phyloP scores from a whole-genome alignment of 1,284 basidiomycete genomes.

The Rhodotorula mucilaginosa region DNA sequence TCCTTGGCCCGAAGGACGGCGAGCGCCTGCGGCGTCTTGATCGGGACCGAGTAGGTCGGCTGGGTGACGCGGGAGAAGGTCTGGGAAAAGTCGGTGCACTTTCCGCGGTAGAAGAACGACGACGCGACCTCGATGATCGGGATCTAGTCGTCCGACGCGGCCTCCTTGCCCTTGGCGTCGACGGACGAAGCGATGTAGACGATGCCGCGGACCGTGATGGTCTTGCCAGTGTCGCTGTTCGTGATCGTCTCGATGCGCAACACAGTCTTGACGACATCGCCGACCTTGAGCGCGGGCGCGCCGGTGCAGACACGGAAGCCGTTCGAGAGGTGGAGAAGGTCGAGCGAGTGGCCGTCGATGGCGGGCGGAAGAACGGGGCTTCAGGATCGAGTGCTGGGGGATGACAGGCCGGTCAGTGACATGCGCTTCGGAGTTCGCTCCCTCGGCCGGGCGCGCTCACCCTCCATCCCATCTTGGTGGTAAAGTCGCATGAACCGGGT shows the following conservation, averaged over 20 bases:
- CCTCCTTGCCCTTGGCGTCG: slow-evolving; percentile 54
- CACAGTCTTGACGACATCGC: slow-evolving; percentile 85
- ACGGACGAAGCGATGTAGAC: slow-evolving; percentile 61
- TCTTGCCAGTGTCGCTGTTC: slow-evolving; percentile 87
- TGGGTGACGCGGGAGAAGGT: slow-evolving; percentile 92
- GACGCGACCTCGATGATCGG: slow-evolving; percentile 91
- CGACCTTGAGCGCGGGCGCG: slow-evolving; percentile 71
- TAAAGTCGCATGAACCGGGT: slow-evolving; percentile 67
- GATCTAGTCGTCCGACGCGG: slow-evolving; percentile 52
- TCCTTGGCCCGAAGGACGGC: slow-evolving; percentile 93
- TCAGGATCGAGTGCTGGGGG: slow-evolving; percentile 78
- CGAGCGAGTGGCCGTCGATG: slow-evolving; percentile 88
- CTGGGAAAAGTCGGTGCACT: slow-evolving; percentile 87
- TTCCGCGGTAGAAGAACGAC: slow-evolving; percentile 93
- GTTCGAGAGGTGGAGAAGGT: slow-evolving; percentile 94
- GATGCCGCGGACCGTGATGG: slow-evolving; percentile 74
- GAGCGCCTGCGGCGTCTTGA: slow-evolving; percentile 74
- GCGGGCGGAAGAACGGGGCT: slow-evolving; percentile 85
- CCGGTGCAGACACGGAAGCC: slow-evolving; percentile 86
- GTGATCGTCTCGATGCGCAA: slow-evolving; percentile 84
- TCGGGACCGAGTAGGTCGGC: slow-evolving; percentile 76
- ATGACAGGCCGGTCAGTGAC: not conserved
- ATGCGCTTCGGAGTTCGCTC: too few species aligned
- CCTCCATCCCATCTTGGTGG: slow-evolving; percentile 97
- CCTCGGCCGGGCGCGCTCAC: slow-evolving; percentile 53